These are phyloP conservation scores for Alternaria viburni DNA, from an alignment of 2,329 filamentous ascomycete species.

Conservation along the genomic window DNA sequence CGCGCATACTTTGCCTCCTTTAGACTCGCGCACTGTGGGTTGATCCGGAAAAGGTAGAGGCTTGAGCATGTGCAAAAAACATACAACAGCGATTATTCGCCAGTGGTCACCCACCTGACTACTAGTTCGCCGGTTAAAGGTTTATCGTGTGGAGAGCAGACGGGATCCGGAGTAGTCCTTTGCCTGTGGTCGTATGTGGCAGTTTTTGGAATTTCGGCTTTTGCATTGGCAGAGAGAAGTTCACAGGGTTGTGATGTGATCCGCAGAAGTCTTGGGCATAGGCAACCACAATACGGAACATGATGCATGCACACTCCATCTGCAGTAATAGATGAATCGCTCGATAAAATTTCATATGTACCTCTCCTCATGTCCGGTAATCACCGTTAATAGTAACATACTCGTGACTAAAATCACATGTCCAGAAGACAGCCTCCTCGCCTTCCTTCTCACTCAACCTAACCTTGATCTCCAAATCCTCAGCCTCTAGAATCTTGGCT, in stretches of 20 bases:
- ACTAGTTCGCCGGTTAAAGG: slow-evolving; percentile 9
- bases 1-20: not conserved
- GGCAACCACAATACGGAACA: not conserved
- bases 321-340: not conserved
- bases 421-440: slow-evolving; percentile 75
- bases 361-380: slow-evolving; percentile 61
- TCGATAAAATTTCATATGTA: not conserved
- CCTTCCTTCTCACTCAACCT: slow-evolving; percentile 67
- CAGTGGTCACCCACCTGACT: slow-evolving; percentile 10
- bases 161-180: slow-evolving; percentile 10
- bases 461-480: slow-evolving; percentile 79
- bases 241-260: not conserved
- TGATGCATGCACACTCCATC: not conserved
- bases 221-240: not conserved
- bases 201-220: not conserved
- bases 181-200: slow-evolving; percentile 20
- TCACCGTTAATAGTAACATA: slow-evolving; percentile 75
- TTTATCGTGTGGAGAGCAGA: slow-evolving; percentile 14
- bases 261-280: not conserved
- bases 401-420: slow-evolving; percentile 86
- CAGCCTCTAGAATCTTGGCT: slow-evolving; percentile 76
- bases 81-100: slow-evolving; percentile 10
- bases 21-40: not conserved
- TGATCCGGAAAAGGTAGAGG: not conserved
- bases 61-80: not conserved